Conservation (phyloP, 768 basidiomycete species). For the Hysterangium stoloniferum region DNA sequence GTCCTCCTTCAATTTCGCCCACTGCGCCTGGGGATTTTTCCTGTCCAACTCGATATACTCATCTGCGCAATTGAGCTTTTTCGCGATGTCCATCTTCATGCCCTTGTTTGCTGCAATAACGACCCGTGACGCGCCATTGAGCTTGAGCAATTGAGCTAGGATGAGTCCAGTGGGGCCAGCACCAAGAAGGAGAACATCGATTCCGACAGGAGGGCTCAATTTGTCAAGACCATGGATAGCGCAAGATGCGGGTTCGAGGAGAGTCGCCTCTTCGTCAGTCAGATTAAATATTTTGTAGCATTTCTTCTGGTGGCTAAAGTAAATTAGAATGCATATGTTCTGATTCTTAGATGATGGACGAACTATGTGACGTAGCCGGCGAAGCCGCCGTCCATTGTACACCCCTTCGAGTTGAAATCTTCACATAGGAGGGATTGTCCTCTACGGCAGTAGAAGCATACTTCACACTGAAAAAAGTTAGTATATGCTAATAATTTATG, state of each 20-base stretch:
- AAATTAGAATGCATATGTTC: not conserved
- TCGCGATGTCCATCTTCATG: conserved; percentile 83
- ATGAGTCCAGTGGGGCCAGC: conserved; percentile 93
- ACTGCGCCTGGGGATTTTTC: conserved; percentile 64
- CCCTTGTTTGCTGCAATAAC: conserved; percentile 88
- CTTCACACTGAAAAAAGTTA: conserved; percentile 53
- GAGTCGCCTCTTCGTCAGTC: conserved; percentile 78
- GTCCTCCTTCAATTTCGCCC: conserved; percentile 70
- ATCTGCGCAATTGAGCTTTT: conserved; percentile 69
- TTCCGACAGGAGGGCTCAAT: conserved; percentile 71
- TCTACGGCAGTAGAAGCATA: conserved; percentile 82
- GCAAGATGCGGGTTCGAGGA: conserved; percentile 86
- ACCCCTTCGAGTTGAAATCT: conserved; percentile 73
- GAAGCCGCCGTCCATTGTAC: conserved; percentile 78
- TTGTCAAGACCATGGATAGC: conserved; percentile 91
- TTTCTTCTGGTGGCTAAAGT: conserved; percentile 55
- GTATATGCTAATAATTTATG: not conserved
- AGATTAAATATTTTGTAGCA: conserved; percentile 85
- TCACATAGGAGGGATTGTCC: conserved; percentile 81
- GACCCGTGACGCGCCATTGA: conserved; percentile 75
- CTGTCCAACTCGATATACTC: conserved; percentile 84
- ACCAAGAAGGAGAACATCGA: conserved; percentile 78
- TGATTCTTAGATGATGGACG: conserved; percentile 20
- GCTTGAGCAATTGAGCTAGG: conserved; percentile 78
- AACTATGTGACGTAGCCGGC: conserved; percentile 85